These are phyloP conservation scores for Adansonia rubrostipa DNA, from an alignment of 441 rosid species.

Conservation along the genomic window DNA sequence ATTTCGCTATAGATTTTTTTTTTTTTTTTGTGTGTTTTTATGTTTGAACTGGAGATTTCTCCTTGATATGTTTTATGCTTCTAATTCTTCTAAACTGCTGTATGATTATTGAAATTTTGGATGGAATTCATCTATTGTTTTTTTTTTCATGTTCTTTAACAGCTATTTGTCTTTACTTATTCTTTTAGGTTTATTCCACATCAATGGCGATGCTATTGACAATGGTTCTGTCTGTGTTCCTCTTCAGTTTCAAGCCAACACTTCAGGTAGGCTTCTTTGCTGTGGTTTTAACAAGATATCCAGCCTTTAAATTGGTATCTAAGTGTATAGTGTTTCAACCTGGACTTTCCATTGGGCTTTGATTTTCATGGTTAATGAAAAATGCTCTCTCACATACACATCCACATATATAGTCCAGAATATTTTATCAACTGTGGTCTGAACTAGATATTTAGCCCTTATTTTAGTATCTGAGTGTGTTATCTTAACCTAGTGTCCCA, in stretches of 20 bases:
- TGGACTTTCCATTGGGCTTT: constrained; percentile 40
- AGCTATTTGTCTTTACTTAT: neutral
- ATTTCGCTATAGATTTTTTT: neutral
- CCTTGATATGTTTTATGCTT: neutral
- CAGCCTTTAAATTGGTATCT: neutral
- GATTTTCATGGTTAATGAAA: constrained; percentile 23
- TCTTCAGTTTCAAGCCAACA: constrained; percentile 31
- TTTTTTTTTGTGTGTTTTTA: neutral
- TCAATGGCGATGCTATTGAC: constrained; percentile 32
- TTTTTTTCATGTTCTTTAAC: neutral
- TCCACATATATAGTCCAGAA: neutral
- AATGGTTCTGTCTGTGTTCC: constrained; percentile 30
- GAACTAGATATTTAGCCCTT: constrained; percentile 3
- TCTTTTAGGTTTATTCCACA: constrained; percentile 27
- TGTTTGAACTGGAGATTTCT: constrained; percentile 3
- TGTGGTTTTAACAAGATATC: neutral
- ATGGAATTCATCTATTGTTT: neutral
- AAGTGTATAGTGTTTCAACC: constrained; percentile 55
- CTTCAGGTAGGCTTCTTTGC: constrained; percentile 26
- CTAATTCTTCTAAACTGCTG: neutral
- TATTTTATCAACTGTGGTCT: neutral
- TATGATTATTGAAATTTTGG: neutral
- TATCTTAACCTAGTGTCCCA: constrained; percentile 46
- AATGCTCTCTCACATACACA: neutral
- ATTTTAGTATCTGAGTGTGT: neutral